Evolutionary conservation across 768 basidiomycete species (phyloP).

Genomic region (Lactifluus rugatus): DNA sequence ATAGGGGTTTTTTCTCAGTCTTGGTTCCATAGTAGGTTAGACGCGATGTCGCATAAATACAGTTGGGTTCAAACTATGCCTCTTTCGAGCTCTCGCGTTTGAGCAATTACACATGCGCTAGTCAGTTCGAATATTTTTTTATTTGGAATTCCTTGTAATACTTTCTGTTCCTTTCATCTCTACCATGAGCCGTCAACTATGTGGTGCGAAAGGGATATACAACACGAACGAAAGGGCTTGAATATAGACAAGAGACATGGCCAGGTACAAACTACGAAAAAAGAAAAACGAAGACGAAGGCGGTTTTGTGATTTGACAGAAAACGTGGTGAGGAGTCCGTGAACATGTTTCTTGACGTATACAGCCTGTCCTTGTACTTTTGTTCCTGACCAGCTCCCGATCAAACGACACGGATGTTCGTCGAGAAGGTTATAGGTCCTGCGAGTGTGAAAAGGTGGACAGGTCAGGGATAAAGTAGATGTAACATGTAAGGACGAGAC

Average conservation of each 20-base stretch:
- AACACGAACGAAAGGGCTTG: neutral
- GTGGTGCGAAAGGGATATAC: neutral
- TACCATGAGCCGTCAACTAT: neutral
- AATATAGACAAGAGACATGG: neutral
- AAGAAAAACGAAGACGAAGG: neutral
- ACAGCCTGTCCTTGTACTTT: neutral
- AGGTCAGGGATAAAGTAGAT: neutral
- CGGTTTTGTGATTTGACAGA: neutral
- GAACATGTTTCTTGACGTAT: neutral
- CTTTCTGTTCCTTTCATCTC: neutral
- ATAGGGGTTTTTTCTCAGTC: neutral
- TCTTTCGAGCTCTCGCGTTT: neutral
- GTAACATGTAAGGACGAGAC: neutral
- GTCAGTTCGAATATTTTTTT: neutral
- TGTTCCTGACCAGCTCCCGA: neutral
- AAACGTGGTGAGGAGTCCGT: neutral
- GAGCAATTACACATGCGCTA: neutral
- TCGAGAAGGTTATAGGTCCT: conserved; percentile 11
- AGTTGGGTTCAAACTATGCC: neutral
- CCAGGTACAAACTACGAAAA: neutral
- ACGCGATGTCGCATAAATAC: neutral
- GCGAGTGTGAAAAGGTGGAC: neutral
- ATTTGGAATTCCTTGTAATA: neutral
- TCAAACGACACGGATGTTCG: neutral
- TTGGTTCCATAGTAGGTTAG: neutral